A percentile compares a stretch with the other conserved stretches of the same genome.
Conservation (phyloP, 352 stramenopile species). For the Pythium aphanidermatum region DNA sequence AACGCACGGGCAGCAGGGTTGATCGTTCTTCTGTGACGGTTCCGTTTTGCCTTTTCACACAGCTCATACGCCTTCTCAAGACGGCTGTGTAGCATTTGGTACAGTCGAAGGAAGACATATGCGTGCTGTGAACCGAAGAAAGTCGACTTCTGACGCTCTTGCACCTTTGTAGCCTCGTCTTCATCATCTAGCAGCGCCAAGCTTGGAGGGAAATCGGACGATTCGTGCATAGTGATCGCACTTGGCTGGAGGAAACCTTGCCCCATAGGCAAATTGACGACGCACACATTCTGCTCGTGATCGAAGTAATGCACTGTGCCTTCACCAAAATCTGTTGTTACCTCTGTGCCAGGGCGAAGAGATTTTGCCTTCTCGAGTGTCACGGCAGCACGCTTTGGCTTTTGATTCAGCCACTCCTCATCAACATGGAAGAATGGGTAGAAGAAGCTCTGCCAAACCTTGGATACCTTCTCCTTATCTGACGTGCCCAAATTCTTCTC, state of each 20-base stretch:
- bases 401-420: slow-evolving; percentile 76
- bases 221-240: slow-evolving; percentile 71
- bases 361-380: slow-evolving; percentile 60
- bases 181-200: slow-evolving; percentile 60
- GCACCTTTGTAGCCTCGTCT: slow-evolving; percentile 34
- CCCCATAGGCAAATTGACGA: slow-evolving; percentile 57
- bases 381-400: slow-evolving; percentile 61
- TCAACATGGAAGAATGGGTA: slow-evolving; percentile 82
- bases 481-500: slow-evolving; percentile 77
- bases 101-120: slow-evolving; percentile 87
- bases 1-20: slow-evolving; percentile 78
- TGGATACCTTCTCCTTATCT: slow-evolving; percentile 82
- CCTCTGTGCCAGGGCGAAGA: slow-evolving; percentile 58
- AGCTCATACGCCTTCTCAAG: slow-evolving; percentile 76
- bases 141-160: slow-evolving; percentile 33
- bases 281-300: slow-evolving; percentile 46
- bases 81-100: slow-evolving; percentile 84
- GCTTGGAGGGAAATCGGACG: slow-evolving; percentile 64
- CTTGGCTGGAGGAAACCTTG: slow-evolving; percentile 72
- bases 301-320: slow-evolving; percentile 79
- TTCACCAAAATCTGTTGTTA: slow-evolving; percentile 77
- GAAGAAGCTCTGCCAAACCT: slow-evolving; percentile 81
- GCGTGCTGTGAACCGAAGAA: slow-evolving; percentile 83
- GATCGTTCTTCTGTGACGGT: slow-evolving; percentile 79
- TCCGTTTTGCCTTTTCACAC: slow-evolving; percentile 84